phyloP scores from a whole-genome alignment of 768 basidiomycete species.

The Mycena vitilis region DNA sequence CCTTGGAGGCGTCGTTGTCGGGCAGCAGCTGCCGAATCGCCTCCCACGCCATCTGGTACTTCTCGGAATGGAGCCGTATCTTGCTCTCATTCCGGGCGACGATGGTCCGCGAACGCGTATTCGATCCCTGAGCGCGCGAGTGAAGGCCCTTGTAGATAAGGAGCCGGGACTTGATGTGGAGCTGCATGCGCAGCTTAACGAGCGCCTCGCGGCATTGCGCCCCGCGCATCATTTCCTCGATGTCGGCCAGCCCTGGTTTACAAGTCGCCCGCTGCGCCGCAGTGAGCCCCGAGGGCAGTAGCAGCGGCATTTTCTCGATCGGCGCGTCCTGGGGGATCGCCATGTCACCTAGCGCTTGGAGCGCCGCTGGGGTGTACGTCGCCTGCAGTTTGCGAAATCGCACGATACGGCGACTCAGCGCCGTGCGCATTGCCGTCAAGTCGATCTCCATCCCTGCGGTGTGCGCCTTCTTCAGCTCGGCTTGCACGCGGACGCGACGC shows the following conservation, averaged over 20 bases:
- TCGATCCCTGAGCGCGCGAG: background rate
- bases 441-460: too few relatives aligned
- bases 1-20: background rate
- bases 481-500: background rate
- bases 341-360: background rate
- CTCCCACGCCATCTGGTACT: background rate
- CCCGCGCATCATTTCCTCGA: too few relatives aligned
- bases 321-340: background rate
- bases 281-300: background rate
- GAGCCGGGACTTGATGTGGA: too few relatives aligned
- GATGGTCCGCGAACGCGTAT: background rate
- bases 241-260: background rate
- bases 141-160: background rate
- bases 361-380: too few relatives aligned
- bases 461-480: slow-evolving; percentile 11
- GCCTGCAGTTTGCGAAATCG: slow-evolving; percentile 15
- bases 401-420: background rate
- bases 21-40: background rate
- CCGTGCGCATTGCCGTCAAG: background rate
- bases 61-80: slow-evolving; percentile 2
- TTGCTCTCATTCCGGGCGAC: too few relatives aligned
- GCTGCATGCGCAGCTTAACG: background rate
- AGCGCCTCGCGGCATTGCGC: too few relatives aligned
- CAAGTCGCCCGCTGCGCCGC: background rate
- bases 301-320: background rate